Conservation (phyloP, 768 basidiomycete species). For the Suillus discolor region DNA sequence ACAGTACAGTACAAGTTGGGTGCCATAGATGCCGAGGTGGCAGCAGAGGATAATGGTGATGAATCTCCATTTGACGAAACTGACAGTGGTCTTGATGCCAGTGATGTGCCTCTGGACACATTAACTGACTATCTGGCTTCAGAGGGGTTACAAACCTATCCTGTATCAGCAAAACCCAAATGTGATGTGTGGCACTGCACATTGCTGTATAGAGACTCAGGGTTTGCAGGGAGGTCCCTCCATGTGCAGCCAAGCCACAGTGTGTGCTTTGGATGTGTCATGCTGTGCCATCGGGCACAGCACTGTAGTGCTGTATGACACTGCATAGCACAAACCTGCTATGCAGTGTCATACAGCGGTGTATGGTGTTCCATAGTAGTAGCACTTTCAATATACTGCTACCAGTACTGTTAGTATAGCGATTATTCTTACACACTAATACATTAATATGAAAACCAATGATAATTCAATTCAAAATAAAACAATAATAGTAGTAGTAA, state of each 20-base stretch:
- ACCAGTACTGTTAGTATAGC: no score
- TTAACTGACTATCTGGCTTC: no score
- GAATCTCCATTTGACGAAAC: no score
- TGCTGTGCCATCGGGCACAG: background rate
- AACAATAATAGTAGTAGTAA: background rate
- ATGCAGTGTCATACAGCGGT: background rate
- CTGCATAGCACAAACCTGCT: background rate
- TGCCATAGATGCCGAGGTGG: no score
- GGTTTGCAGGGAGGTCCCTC: background rate
- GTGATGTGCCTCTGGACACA: no score
- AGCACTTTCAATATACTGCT: background rate
- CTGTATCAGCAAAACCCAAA: conserved; percentile 4
- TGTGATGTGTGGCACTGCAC: background rate
- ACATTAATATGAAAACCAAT: background rate
- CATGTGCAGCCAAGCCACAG: background rate
- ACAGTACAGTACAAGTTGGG: no score
- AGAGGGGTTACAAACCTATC: no score
- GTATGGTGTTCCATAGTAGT: background rate
- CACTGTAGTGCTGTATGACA: background rate
- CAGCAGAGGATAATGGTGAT: no score
- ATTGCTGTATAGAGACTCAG: background rate
- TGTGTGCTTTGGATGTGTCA: background rate
- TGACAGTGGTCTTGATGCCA: no score
- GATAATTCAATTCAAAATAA: background rate
- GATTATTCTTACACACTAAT: background rate